Conservation (phyloP, 208 protist species). For the Leishmania mexicana region DNA sequence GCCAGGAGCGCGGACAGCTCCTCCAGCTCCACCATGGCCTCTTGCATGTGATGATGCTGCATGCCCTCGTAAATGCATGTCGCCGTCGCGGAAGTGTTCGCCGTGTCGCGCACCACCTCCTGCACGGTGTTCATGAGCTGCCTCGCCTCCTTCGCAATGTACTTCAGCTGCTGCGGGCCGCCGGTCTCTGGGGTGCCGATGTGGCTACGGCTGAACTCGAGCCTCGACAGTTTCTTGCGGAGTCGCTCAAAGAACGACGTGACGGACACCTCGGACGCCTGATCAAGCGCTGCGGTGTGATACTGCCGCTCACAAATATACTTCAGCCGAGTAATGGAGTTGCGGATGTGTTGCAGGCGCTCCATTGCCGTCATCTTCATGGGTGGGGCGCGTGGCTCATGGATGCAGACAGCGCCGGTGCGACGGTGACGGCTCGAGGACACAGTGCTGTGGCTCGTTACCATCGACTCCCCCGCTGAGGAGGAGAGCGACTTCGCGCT, state of each 20-base stretch:
- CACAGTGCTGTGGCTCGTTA: constrained; percentile 50
- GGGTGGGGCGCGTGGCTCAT: constrained; percentile 50
- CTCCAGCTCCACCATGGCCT: constrained; percentile 61
- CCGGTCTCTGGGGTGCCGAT: constrained; percentile 42
- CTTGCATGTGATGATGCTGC: constrained; percentile 65
- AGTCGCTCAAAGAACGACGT: constrained; percentile 56
- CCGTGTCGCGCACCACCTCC: constrained; percentile 24
- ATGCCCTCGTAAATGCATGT: constrained; percentile 72
- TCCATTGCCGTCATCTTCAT: constrained; percentile 71
- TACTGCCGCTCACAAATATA: constrained; percentile 76
- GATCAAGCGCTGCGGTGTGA: constrained; percentile 70
- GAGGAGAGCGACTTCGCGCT: constrained; percentile 61
- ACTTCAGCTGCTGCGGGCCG: constrained; percentile 59
- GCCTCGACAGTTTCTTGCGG: constrained; percentile 46
- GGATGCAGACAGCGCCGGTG: constrained; percentile 20
- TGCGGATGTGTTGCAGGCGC: constrained; percentile 74
- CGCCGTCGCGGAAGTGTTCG: constrained; percentile 26
- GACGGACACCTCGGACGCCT: constrained; percentile 54
- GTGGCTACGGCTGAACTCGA: constrained; percentile 64
- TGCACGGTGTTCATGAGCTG: constrained; percentile 28
- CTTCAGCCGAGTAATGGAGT: constrained; percentile 73
- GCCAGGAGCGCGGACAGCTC: constrained; percentile 63
- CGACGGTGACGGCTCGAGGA: constrained; percentile 56
- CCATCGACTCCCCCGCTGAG: constrained; percentile 54
- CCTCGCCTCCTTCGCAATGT: constrained; percentile 49